Evolutionary conservation across 106 monocot genomes (phyloP).

Genomic region (Narthecium ossifragum): DNA sequence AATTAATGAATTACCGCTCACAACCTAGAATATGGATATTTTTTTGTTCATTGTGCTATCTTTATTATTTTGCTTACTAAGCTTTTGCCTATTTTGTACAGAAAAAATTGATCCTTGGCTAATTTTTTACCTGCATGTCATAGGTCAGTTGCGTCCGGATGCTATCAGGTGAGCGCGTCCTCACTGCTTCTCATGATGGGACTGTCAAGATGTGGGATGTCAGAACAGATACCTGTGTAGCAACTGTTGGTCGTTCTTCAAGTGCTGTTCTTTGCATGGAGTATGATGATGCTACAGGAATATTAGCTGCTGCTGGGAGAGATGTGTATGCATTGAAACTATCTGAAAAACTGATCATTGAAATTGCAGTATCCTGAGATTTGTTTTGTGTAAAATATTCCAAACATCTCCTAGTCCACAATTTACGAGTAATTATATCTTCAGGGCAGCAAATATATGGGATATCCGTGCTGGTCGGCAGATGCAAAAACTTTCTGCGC

Average conservation of each 20-base stretch:
- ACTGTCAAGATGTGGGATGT: constrained; percentile 99
- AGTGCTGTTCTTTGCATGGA: constrained; percentile 96
- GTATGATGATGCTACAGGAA: constrained; percentile 92
- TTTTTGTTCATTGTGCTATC: too few species aligned
- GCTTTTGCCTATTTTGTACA: too few species aligned
- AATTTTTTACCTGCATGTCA: not conserved
- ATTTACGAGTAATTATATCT: constrained; percentile 2
- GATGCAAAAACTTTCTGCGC: constrained; percentile 94
- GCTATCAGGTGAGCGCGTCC: constrained; percentile 96
- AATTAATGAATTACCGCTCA: too few species aligned
- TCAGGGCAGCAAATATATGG: constrained; percentile 83
- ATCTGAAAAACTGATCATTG: not conserved
- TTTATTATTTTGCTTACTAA: too few species aligned
- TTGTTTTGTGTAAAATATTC: too few species aligned
- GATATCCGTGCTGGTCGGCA: constrained; percentile 94
- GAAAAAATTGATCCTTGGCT: too few species aligned
- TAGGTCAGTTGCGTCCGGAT: constrained; percentile 92
- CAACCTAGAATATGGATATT: too few species aligned
- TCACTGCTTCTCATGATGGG: constrained; percentile 97
- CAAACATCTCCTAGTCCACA: too few species aligned
- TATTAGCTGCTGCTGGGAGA: constrained; percentile 89
- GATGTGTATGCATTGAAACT: constrained; percentile 72
- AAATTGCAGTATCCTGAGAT: too few species aligned
- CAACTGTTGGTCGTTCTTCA: constrained; percentile 83
- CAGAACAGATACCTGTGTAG: constrained; percentile 98